Evolutionary conservation across 768 basidiomycete genomes (phyloP), one percentile per base, ranked within the genome.

Genomic region (Psilocybe tampanensis): DNA sequence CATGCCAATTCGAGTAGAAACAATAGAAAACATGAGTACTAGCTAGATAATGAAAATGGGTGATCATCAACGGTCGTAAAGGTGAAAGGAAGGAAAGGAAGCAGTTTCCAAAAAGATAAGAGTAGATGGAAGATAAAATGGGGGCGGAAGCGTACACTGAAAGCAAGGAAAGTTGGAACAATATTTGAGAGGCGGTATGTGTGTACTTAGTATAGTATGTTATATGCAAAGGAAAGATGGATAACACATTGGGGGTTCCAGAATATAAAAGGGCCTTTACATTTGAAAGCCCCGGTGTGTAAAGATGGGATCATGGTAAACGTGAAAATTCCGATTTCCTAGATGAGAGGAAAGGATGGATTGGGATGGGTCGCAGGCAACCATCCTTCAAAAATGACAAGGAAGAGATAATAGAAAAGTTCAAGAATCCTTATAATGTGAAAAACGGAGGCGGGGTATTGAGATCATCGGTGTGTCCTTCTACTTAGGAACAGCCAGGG

Each of bases 401-500:
- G 42, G 47, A 41, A 47, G 17, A 26, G 22, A 6, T 34, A 34
- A 18, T 8, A 15, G 19, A 34, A 23, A 19, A 19, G 15, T 19
- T n/a, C 22, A 39, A 41, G 32, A 50, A 19, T 15, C 11, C 19
- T 21, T 50, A 32, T 5, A 39, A 13, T 2, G 44, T 15, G 18
- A 44, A 22, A 18, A 56, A 50, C 13, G 36, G 43, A 23, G 18
- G 29, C 8, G 8, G 47, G 47, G 47, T 48, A 48, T 48, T 29
- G 29, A n/a, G 17, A 44, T 26, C 17, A 17, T 32, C 17, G 24
- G 13, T 8, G 21, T 17, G 1, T 42, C 19, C 33, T 49, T 49
- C 68, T 67, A 73, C 61, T 75, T 76, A n/a, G 60, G n/a, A 19
- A 62, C 63, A 22, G 52, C 52, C 8, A 76, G 55, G 12, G 70